Evolutionary conservation across 768 basidiomycete genomes (phyloP).

Genomic region (Strobilomyces confusus): DNA sequence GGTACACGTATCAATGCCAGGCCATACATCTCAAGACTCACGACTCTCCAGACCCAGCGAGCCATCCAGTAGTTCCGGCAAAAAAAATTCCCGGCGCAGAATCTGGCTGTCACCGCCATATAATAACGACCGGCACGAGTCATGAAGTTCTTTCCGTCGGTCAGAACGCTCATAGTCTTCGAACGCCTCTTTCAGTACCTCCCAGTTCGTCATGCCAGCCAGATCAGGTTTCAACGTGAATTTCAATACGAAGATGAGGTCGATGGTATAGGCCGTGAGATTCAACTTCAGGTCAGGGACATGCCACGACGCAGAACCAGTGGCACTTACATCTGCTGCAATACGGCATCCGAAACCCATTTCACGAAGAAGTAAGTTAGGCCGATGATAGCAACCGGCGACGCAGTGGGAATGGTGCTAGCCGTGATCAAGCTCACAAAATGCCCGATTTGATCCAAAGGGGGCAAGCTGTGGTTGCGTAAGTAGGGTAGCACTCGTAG

Average conservation of each 20-base stretch:
- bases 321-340: background rate
- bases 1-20: too few species aligned
- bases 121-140: background rate
- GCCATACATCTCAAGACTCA: background rate
- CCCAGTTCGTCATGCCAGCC: constrained; percentile 5
- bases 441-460: background rate
- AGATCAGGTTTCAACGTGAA: constrained; percentile 5
- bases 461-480: background rate
- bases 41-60: background rate
- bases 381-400: constrained; percentile 5
- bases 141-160: background rate
- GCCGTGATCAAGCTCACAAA: constrained; percentile 2
- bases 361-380: constrained; percentile 1
- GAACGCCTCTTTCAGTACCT: constrained; percentile 2
- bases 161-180: constrained; percentile 1
- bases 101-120: background rate
- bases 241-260: constrained; percentile 1
- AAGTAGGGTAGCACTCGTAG: background rate
- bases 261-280: constrained; percentile 3
- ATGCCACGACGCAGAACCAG: background rate
- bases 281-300: background rate
- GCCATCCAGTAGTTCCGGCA: background rate
- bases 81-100: background rate
- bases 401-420: background rate
- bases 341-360: constrained; percentile 1